phyloP scores from a whole-genome alignment of 2,329 filamentous ascomycete species.

The Aquanectria penicillioides region DNA sequence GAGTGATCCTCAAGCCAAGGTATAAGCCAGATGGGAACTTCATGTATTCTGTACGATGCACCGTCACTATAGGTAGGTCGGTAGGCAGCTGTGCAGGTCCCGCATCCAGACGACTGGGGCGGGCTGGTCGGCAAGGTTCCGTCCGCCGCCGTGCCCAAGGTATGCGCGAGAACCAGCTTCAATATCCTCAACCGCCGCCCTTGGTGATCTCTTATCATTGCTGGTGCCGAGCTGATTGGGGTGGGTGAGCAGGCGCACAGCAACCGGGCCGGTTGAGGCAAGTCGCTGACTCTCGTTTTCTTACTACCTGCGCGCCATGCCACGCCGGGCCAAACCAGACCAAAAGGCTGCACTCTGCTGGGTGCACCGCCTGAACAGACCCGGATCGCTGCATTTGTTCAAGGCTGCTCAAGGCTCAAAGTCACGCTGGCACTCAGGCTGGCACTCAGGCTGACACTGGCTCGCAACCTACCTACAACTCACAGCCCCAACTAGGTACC shows the following conservation, averaged over 20 bases:
- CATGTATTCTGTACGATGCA: background rate
- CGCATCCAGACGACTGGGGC: background rate
- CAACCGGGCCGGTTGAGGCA: background rate
- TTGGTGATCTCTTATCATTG: background rate
- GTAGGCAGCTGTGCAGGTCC: background rate
- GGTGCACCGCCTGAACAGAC: background rate
- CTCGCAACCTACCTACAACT: background rate
- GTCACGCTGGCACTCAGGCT: conserved; percentile 19
- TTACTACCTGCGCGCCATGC: background rate
- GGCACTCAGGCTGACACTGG: no score
- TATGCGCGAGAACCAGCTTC: conserved; percentile 2
- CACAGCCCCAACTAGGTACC: background rate
- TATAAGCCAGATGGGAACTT: no score
- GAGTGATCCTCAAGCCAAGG: no score
- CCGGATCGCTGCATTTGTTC: conserved; percentile 12
- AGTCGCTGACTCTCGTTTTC: conserved; percentile 1
- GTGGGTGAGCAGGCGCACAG: no score
- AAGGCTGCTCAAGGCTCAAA: conserved; percentile 15
- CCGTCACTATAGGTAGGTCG: background rate
- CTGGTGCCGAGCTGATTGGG: conserved; percentile 6
- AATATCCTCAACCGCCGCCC: background rate
- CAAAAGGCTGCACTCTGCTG: background rate
- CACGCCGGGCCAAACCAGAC: background rate
- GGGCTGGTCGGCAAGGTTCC: conserved; percentile 9
- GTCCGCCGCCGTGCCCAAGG: conserved; percentile 3